These are phyloP conservation scores for Dactylonectria estremocensis DNA, from an alignment of 2,329 filamentous ascomycete species.

Conservation along the genomic window DNA sequence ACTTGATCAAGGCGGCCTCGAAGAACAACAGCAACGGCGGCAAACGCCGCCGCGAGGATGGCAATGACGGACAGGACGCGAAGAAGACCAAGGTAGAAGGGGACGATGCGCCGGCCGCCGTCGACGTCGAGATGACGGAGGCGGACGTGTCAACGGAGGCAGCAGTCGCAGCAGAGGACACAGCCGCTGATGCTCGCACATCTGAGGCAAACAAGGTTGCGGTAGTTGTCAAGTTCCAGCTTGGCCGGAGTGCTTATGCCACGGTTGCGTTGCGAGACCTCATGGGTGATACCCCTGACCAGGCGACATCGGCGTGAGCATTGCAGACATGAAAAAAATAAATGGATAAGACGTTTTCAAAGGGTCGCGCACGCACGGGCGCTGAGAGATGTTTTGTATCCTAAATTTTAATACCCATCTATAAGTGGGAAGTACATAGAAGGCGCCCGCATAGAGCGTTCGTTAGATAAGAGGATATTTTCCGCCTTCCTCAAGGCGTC, in stretches of 20 bases:
- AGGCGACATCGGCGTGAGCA: conserved; percentile 20
- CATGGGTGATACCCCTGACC: conserved; percentile 66
- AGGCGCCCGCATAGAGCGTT: conserved; percentile 35
- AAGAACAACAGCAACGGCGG: conserved; percentile 33
- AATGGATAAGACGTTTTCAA: conserved; percentile 21
- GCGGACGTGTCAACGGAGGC: conserved; percentile 22
- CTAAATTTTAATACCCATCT: conserved; percentile 46
- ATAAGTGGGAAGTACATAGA: conserved; percentile 43
- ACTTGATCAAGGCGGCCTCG: conserved; percentile 69
- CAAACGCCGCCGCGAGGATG: conserved; percentile 43
- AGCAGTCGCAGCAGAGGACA: conserved; percentile 25
- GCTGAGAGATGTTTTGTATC: conserved; percentile 30
- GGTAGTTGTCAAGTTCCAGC: conserved; percentile 81
- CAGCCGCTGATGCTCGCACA: conserved; percentile 19
- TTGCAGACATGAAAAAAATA: conserved; percentile 26
- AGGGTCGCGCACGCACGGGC: background rate
- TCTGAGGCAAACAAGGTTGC: conserved; percentile 64
- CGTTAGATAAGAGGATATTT: conserved; percentile 31
- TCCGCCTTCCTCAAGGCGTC: conserved; percentile 26
- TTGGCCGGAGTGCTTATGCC: conserved; percentile 86
- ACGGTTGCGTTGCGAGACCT: conserved; percentile 87
- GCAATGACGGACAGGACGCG: conserved; percentile 31
- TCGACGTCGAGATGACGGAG: conserved; percentile 39
- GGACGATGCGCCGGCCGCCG: conserved; percentile 10
- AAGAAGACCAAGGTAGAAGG: conserved; percentile 50